Conservation (phyloP, 2,329 filamentous ascomycete genomes). For the Hypomyces perniciosus region DNA sequence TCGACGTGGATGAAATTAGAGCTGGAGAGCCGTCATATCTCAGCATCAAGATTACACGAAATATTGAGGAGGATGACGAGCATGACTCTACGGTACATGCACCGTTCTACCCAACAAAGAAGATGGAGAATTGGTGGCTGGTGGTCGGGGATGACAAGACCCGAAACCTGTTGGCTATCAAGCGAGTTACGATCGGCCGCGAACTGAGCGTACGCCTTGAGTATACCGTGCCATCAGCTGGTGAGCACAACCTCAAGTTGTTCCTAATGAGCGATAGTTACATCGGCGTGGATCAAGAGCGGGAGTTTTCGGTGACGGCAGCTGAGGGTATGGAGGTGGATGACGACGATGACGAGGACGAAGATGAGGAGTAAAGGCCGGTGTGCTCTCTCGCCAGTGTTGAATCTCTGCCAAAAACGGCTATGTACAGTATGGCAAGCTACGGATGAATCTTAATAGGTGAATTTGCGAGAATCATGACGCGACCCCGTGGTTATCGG, state of each 20-base stretch:
- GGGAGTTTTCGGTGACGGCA: conserved; percentile 76
- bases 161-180: conserved; percentile 84
- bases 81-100: conserved; percentile 83
- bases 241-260: conserved; percentile 81
- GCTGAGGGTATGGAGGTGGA: conserved; percentile 95
- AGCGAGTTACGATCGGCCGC: conserved; percentile 80
- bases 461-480: background rate
- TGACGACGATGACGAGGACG: conserved; percentile 73
- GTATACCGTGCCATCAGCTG: conserved; percentile 78
- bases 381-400: conserved; percentile 10
- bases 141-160: conserved; percentile 90
- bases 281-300: conserved; percentile 93
- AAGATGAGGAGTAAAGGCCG: conserved; percentile 32
- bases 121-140: conserved; percentile 98
- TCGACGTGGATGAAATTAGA: conserved; percentile 72
- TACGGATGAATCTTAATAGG: conserved; percentile 20
- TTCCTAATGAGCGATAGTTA: conserved; percentile 98
- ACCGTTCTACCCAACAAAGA: conserved; percentile 86
- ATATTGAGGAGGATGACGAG: conserved; percentile 64
- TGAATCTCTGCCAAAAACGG: conserved; percentile 18
- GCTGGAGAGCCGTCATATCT: conserved; percentile 78
- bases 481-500: conserved; percentile 9
- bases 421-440: conserved; percentile 28
- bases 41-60: conserved; percentile 77
- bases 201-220: conserved; percentile 76